These are phyloP conservation scores for Chlamydomonas sp. DNA, from an alignment of 139 green algal genomes.

Conservation along the genomic window DNA sequence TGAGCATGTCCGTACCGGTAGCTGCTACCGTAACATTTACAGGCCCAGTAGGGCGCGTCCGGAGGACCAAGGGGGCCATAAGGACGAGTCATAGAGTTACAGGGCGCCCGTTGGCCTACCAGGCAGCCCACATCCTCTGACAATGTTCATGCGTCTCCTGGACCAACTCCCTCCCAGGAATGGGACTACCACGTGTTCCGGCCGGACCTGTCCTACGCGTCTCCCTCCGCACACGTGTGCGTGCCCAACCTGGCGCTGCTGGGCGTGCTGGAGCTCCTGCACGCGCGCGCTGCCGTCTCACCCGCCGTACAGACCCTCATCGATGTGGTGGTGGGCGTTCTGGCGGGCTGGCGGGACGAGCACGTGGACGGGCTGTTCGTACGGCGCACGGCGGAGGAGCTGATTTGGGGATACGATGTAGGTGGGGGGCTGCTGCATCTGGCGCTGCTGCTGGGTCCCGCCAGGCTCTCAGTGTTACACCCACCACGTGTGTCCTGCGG, in stretches of 20 bases:
- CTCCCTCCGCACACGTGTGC: no score
- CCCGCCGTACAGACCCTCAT: slow-evolving; percentile 2
- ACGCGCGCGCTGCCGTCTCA: neutral
- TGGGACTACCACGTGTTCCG: slow-evolving; percentile 39
- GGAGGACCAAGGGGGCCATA: slow-evolving; percentile 7
- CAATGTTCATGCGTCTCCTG: neutral
- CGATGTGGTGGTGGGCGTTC: slow-evolving; percentile 26
- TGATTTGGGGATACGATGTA: slow-evolving; percentile 51
- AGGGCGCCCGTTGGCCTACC: neutral
- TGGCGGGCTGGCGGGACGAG: slow-evolving; percentile 4
- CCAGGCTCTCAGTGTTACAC: neutral
- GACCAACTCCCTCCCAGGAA: slow-evolving; percentile 17
- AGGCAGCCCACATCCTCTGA: neutral
- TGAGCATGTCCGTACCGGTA: no score
- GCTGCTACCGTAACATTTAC: no score
- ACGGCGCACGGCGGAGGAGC: slow-evolving; percentile 31
- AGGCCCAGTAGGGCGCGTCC: no score
- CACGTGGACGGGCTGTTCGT: slow-evolving; percentile 49
- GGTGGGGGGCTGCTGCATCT: neutral
- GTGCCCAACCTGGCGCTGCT: slow-evolving; percentile 49
- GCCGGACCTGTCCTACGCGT: slow-evolving; percentile 3
- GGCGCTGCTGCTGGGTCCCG: neutral
- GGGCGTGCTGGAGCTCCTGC: slow-evolving; percentile 44
- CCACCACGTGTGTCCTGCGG: no score
- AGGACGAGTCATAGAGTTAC: neutral